Evolutionary conservation across 2,329 filamentous ascomycete species (phyloP).

Genomic region (Colletotrichum sp.): DNA sequence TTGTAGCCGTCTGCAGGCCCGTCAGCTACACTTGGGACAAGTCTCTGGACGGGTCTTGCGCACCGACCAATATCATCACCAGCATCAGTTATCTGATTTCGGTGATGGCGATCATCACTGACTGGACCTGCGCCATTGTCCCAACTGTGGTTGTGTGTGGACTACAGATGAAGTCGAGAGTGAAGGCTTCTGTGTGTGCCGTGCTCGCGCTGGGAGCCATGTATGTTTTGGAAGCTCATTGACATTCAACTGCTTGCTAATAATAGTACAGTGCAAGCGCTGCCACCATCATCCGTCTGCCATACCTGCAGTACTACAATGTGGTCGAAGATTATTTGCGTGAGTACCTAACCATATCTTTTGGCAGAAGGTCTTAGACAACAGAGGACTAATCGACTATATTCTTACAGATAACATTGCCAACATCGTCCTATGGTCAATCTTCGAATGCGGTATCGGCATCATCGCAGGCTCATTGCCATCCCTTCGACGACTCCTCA

Average conservation of each 20-base stretch:
- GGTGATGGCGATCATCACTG: background rate
- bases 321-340: background rate
- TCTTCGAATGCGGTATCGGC: background rate
- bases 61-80: background rate
- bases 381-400: background rate
- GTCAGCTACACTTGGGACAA: background rate
- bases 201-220: background rate
- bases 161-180: background rate
- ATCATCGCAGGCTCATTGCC: background rate
- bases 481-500: background rate
- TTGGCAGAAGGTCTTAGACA: too few relatives aligned
- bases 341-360: background rate
- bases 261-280: background rate
- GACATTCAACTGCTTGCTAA: fast-evolving
- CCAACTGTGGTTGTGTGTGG: background rate
- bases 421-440: background rate
- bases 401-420: background rate
- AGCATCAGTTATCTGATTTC: background rate
- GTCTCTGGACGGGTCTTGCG: background rate
- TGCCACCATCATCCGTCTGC: background rate
- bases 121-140: background rate
- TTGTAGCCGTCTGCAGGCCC: background rate
- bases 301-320: background rate
- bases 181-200: background rate
- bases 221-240: background rate